These are phyloP conservation scores for Cadophora sp. DNA, from an alignment of 2,329 filamentous ascomycete genomes.

Conservation along the genomic window DNA sequence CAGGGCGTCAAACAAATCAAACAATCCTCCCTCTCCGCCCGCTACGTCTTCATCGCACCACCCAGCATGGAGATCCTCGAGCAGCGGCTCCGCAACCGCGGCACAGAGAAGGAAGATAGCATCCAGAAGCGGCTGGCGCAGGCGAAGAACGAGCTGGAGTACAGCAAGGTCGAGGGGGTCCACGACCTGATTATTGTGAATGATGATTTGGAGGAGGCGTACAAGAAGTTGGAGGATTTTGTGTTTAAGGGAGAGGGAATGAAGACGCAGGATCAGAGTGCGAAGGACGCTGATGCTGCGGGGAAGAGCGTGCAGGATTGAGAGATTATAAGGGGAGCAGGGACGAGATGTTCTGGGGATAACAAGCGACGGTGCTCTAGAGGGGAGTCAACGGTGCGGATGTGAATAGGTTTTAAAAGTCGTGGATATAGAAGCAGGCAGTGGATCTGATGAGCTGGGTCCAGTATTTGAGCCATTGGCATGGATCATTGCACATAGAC, in stretches of 20 bases:
- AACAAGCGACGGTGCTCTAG: not conserved
- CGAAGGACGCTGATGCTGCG: conserved; percentile 24
- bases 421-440: conserved; percentile 3
- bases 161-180: conserved; percentile 68
- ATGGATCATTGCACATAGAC: conserved; percentile 23
- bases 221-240: conserved; percentile 59
- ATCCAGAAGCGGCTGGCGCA: conserved; percentile 73
- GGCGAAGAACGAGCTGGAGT: conserved; percentile 78
- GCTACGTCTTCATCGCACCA: conserved; percentile 85
- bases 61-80: conserved; percentile 79
- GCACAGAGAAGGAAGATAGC: conserved; percentile 78
- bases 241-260: conserved; percentile 45
- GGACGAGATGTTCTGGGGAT: not conserved
- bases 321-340: not conserved
- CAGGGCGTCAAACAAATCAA: conserved; percentile 93
- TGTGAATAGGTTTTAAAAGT: not conserved
- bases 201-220: conserved; percentile 65
- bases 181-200: conserved; percentile 72
- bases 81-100: conserved; percentile 73
- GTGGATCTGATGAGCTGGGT: not conserved
- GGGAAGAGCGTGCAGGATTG: conserved; percentile 31
- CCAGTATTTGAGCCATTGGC: not conserved
- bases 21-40: conserved; percentile 72
- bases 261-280: conserved; percentile 30
- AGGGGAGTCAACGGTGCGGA: not conserved